Conservation (phyloP, 2,329 filamentous ascomycete species). For the Ophiognomonia clavigignenti-juglandacearum region DNA sequence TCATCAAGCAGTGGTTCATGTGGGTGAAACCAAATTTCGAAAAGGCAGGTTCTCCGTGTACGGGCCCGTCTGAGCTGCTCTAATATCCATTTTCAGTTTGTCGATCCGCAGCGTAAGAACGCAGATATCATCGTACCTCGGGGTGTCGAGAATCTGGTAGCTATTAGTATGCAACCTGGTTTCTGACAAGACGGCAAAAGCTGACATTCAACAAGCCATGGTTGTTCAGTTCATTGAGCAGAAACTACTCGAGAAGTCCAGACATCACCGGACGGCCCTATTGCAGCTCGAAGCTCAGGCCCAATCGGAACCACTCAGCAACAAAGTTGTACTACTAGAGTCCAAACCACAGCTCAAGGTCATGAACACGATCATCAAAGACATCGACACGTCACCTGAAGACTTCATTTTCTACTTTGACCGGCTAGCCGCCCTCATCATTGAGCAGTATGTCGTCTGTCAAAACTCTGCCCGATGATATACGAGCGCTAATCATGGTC, state of each 20-base stretch:
- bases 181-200: neutral
- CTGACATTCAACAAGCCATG: conserved; percentile 45
- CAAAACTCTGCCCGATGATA: too few relatives aligned
- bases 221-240: conserved; percentile 89
- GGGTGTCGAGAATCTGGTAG: conserved; percentile 90
- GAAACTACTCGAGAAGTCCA: conserved; percentile 81
- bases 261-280: conserved; percentile 74
- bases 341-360: conserved; percentile 76
- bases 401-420: conserved; percentile 99
- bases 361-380: conserved; percentile 87
- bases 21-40: conserved; percentile 98
- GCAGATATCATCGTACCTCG: conserved; percentile 94
- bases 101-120: conserved; percentile 84
- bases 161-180: conserved; percentile 57
- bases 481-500: neutral
- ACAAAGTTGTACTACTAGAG: conserved; percentile 68
- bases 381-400: conserved; percentile 72
- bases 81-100: conserved; percentile 49
- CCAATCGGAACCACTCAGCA: conserved; percentile 66
- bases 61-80: neutral
- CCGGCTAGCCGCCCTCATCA: conserved; percentile 73
- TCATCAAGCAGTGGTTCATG: conserved; percentile 95
- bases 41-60: conserved; percentile 40
- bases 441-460: conserved; percentile 61
- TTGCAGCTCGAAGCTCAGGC: conserved; percentile 68